Base-by-base conservation (phyloP, 768 basidiomycete species). In the Kwoniella heveanensis region DNA sequence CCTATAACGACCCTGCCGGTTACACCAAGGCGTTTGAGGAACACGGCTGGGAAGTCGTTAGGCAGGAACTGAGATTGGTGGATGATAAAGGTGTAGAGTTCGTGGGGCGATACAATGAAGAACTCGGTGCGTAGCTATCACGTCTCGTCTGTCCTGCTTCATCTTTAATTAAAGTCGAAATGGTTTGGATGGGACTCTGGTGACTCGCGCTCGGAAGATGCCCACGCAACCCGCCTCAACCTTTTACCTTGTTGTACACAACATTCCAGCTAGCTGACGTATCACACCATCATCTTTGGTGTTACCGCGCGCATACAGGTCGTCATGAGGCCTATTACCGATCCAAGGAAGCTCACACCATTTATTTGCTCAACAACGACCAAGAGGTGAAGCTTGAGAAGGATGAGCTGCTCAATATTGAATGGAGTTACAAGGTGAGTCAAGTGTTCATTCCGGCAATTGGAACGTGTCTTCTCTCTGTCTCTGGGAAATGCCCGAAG, bases 301-400 rank as follows among this genome's bases (percentile, higher is more conserved):
- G n/a, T n/a, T n/a, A n/a, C n/a, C n/a, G n/a, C 48, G 10, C 48
- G 25, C 54, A 1, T 24, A 17, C 60, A 80, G 80, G 90, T 62
- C 85, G 85, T 32, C 92, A 96, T 64, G 88, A 93, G 78, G 91
- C 92, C 0, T 94, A 86, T 79, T 90, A 88, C 79, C 85, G 85
- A 70, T 90, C 90, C 3, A 85, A 84, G 56, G 81, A 79, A 26
- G 70, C 83, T 2, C 90, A 92, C 62, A 82, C 80, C 1, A 72
- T 96, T 29, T 72, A 69, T 51, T 62, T 74, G 7, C 72, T 72
- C n/a, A 56, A 44, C 21, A 29, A 50, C n/a, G 50, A 70, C 24
- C 27, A 54, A 10, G 68, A 77, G 1, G 67, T 89, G 48, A 67
- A 75, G 9, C 89, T 99, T 72, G 78, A 82, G 7, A 80, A 88